Evolutionary conservation across 345 rosid genomes (phyloP).

Genomic region (Syzygium jambos): DNA sequence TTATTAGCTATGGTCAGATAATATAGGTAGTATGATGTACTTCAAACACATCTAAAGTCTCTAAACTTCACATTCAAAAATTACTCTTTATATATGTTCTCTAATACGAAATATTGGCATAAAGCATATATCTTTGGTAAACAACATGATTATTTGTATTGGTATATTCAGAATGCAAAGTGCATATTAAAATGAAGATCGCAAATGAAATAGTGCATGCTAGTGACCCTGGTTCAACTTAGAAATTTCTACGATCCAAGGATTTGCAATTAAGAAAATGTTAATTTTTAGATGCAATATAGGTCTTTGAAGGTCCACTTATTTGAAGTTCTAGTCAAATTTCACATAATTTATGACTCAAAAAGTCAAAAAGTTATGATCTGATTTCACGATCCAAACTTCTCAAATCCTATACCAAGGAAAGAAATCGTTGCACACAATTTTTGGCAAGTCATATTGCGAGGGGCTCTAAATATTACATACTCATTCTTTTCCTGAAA

Average conservation of each 20-base stretch:
- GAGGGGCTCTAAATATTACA: neutral
- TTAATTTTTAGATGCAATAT: neutral
- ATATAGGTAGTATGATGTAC: neutral
- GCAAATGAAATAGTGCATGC: neutral
- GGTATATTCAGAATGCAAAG: neutral
- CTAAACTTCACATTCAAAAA: neutral
- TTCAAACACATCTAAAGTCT: neutral
- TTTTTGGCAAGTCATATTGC: neutral
- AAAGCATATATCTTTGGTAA: neutral
- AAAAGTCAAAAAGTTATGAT: neutral
- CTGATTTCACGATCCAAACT: neutral
- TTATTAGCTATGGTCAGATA: neutral
- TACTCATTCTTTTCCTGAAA: neutral
- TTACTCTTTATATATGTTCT: neutral
- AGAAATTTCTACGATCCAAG: neutral
- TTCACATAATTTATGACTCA: neutral
- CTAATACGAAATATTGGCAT: neutral
- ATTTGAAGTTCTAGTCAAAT: neutral
- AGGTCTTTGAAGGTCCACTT: neutral
- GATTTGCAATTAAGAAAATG: neutral
- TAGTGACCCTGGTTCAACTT: neutral
- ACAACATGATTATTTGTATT: neutral
- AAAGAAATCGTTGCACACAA: neutral
- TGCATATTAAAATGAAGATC: neutral
- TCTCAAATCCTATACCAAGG: neutral